Evolutionary conservation across 495 filamentous ascomycete species (phyloP).

Genomic region (Aspergillus saccharolyticus): DNA sequence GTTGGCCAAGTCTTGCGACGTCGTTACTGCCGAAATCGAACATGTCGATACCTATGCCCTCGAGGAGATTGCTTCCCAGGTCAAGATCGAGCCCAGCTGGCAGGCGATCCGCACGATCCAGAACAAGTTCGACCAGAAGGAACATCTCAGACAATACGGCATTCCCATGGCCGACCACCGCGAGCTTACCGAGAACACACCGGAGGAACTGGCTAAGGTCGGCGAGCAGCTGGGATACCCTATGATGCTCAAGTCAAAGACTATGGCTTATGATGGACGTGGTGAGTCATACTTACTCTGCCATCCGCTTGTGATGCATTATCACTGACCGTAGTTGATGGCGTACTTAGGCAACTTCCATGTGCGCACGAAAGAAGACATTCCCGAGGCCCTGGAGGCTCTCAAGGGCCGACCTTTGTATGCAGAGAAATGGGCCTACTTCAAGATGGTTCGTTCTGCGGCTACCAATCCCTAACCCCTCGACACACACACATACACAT

Average conservation of each 20-base stretch:
- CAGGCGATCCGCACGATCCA: conserved; percentile 86
- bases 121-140: conserved; percentile 93
- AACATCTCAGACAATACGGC: conserved; percentile 60
- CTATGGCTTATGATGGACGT: conserved; percentile 88
- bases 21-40: conserved; percentile 96
- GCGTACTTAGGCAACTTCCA: conserved; percentile 62
- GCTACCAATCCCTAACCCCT: neutral
- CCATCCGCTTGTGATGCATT: neutral
- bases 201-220: conserved; percentile 57
- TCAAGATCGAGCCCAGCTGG: conserved; percentile 79
- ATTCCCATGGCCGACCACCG: conserved; percentile 70
- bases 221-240: conserved; percentile 71
- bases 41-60: conserved; percentile 93
- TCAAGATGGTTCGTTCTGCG: conserved; percentile 51
- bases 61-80: conserved; percentile 67
- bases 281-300: conserved; percentile 33
- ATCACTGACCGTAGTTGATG: neutral
- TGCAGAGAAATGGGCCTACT: conserved; percentile 86
- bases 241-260: conserved; percentile 92
- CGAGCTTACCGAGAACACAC: conserved; percentile 47
- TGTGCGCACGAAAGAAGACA: conserved; percentile 61
- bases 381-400: conserved; percentile 60
- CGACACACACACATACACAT: neutral
- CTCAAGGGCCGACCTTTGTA: conserved; percentile 72
- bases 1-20: conserved; percentile 71